Evolutionary conservation across 805 yeast species (phyloP).

Genomic region (Candida caryicola): DNA sequence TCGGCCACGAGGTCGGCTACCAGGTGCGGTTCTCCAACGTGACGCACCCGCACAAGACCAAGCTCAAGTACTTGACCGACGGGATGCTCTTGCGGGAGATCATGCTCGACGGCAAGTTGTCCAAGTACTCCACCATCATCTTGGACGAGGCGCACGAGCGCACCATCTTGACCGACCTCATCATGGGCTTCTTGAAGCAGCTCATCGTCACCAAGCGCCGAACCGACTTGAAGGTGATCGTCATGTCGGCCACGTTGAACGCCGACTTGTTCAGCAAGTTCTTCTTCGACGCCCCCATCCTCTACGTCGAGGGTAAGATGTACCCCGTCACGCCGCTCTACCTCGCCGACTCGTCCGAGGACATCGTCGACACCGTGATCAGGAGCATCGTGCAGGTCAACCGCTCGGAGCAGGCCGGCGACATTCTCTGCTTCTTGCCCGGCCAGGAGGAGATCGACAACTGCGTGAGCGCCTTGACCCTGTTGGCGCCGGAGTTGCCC

Average conservation of each 20-base stretch:
- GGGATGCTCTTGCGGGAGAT: conserved; percentile 95
- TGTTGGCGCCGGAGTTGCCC: conserved; percentile 63
- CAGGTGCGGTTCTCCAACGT: conserved; percentile 87
- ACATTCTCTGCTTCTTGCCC: conserved; percentile 85
- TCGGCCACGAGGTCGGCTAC: conserved; percentile 87
- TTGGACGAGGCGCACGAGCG: conserved; percentile 98
- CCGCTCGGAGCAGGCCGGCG: conserved; percentile 78
- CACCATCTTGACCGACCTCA: conserved; percentile 84
- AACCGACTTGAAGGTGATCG: conserved; percentile 62
- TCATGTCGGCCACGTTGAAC: conserved; percentile 97
- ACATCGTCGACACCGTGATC: conserved; percentile 76
- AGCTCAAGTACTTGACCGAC: conserved; percentile 84
- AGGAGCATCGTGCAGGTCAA: conserved; percentile 77
- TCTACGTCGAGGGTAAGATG: conserved; percentile 87
- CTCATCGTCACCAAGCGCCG: conserved; percentile 49
- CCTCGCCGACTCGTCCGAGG: conserved; percentile 64
- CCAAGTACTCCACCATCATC: conserved; percentile 69
- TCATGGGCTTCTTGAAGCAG: conserved; percentile 83
- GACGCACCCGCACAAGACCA: conserved; percentile 53
- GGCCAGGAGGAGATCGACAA: conserved; percentile 98
- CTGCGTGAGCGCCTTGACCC: conserved; percentile 59
- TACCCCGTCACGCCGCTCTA: conserved; percentile 77
- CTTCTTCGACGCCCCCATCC: conserved; percentile 75
- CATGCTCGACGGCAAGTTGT: conserved; percentile 66
- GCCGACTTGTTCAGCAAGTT: conserved; percentile 83